These are phyloP conservation scores for Talaromyces sp. DNA, from an alignment of 2,329 filamentous ascomycete genomes.

Conservation along the genomic window DNA sequence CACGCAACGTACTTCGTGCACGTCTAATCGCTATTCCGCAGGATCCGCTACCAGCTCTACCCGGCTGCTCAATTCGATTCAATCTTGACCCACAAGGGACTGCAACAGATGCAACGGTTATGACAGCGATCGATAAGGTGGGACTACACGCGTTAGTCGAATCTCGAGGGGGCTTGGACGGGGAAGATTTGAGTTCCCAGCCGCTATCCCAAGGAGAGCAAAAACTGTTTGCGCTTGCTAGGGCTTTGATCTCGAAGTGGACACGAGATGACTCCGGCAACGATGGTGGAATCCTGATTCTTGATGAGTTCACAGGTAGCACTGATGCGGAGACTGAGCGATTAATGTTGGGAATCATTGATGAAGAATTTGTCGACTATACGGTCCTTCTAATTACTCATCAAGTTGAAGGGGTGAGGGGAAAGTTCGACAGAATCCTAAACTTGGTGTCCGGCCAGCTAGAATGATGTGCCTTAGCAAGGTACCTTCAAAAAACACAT, in stretches of 20 bases:
- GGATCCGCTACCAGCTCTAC: conserved; percentile 46
- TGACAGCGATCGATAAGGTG: conserved; percentile 43
- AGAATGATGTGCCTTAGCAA: too few relatives aligned
- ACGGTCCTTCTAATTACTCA: conserved; percentile 6
- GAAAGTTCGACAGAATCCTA: background rate
- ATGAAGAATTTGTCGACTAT: conserved; percentile 1
- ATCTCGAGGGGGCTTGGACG: conserved; percentile 35
- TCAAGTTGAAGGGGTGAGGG: background rate
- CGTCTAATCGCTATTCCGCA: conserved; percentile 47
- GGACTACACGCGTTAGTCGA: conserved; percentile 41
- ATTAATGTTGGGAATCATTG: background rate
- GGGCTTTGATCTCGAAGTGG: conserved; percentile 26
- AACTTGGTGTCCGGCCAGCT: background rate
- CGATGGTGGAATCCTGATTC: background rate
- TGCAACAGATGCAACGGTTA: conserved; percentile 37
- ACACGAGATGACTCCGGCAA: background rate
- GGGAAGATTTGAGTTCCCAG: conserved; percentile 26
- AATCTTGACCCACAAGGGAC: conserved; percentile 45
- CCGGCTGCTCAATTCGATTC: conserved; percentile 40
- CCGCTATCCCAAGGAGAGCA: conserved; percentile 45
- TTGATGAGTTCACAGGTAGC: conserved; percentile 5
- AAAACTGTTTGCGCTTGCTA: conserved; percentile 48
- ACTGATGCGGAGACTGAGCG: conserved; percentile 5
- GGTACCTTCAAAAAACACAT: conserved; percentile 5
- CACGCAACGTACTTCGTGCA: conserved; percentile 35